Evolutionary conservation across 306 rosid species (phyloP).

Genomic region (Albizia julibrissin): DNA sequence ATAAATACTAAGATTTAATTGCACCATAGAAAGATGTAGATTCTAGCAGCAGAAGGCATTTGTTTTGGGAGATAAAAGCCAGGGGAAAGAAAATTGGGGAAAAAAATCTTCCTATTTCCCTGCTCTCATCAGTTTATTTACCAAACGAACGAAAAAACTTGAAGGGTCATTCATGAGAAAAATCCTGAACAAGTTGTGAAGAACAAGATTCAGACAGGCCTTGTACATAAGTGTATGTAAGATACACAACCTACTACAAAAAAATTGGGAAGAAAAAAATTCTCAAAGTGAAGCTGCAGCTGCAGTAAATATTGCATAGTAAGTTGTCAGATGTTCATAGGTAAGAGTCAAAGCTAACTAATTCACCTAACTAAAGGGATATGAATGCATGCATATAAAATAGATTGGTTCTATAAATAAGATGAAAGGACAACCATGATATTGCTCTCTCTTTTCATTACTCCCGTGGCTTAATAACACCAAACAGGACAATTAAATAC

Average conservation of each 20-base stretch:
- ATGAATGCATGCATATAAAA: background rate
- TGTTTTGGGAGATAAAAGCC: background rate
- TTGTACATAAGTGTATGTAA: background rate
- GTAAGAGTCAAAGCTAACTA: background rate
- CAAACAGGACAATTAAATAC: background rate
- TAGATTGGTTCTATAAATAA: background rate
- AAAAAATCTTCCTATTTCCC: background rate
- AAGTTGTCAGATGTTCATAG: background rate
- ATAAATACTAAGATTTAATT: background rate
- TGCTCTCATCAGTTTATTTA: background rate
- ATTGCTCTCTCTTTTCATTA: background rate
- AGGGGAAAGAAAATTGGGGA: background rate
- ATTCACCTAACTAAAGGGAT: background rate
- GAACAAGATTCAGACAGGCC: background rate
- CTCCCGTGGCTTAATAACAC: background rate
- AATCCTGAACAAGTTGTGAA: background rate
- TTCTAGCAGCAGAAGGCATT: background rate
- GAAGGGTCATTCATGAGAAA: background rate
- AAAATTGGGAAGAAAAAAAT: background rate
- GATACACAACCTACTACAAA: background rate
- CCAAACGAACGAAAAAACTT: slow-evolving; percentile 4
- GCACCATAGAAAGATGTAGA: slow-evolving; percentile 19
- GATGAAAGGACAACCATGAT: background rate
- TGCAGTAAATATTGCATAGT: background rate
- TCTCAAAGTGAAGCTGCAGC: background rate